Percentiles rank a stretch among this genome's conserved stretches.
These are phyloP conservation scores for Grigorovia yakushimaensis DNA, from an alignment of 805 yeast genomes.

Conservation along the genomic window DNA sequence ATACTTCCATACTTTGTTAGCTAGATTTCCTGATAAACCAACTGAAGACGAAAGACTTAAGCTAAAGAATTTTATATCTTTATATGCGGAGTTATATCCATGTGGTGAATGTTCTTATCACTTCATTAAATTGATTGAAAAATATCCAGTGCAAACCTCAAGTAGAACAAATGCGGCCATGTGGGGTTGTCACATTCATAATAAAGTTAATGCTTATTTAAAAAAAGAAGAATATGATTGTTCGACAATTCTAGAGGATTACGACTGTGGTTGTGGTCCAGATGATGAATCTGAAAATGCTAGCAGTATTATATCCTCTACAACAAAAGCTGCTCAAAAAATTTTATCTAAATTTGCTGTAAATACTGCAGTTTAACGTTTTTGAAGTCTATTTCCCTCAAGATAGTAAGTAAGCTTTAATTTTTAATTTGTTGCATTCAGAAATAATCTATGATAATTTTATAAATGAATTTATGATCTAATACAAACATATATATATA, in stretches of 20 bases:
- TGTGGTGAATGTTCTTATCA: constrained; percentile 97
- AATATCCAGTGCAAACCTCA: constrained; percentile 77
- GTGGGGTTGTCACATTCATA: constrained; percentile 95
- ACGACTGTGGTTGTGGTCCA: constrained; percentile 95
- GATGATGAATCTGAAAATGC: constrained; percentile 30
- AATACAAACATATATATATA: too few relatives aligned
- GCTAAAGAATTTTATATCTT: constrained; percentile 49
- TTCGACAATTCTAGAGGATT: constrained; percentile 72
- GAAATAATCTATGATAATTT: too few relatives aligned
- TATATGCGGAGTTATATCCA: constrained; percentile 89
- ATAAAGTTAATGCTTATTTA: constrained; percentile 68
- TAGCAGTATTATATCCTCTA: not conserved
- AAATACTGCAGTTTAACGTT: not conserved
- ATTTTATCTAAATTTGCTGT: not conserved
- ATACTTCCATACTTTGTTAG: constrained; percentile 80
- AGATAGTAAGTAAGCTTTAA: too few relatives aligned
- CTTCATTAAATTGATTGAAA: constrained; percentile 56
- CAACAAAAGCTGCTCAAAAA: not conserved
- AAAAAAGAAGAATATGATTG: constrained; percentile 75
- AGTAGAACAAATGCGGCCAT: constrained; percentile 73
- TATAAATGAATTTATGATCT: too few relatives aligned
- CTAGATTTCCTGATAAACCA: constrained; percentile 86
- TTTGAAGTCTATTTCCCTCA: too few relatives aligned
- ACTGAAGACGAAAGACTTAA: constrained; percentile 51
- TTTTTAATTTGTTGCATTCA: too few relatives aligned